These are phyloP conservation scores for Lactarius sp. DNA, from an alignment of 768 basidiomycete genomes.

Conservation along the genomic window DNA sequence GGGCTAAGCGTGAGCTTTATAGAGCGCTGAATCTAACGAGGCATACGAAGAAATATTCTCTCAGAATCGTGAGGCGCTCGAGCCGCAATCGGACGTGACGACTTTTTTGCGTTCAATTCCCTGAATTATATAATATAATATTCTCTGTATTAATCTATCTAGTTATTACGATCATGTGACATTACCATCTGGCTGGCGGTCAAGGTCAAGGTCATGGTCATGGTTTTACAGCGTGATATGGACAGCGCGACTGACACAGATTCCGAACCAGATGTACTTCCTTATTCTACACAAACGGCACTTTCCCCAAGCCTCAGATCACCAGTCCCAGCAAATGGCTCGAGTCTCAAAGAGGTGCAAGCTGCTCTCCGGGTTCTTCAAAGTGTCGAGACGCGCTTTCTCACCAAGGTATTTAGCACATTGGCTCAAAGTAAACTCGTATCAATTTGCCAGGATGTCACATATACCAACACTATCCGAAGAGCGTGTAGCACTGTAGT, in stretches of 20 bases:
- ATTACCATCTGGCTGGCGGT: no score
- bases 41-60: slow-evolving; percentile 64
- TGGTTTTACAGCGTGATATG: neutral
- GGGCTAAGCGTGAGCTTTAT: slow-evolving; percentile 18
- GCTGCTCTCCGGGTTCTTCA: neutral
- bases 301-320: slow-evolving; percentile 3
- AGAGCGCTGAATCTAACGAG: slow-evolving; percentile 56
- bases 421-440: slow-evolving; percentile 18
- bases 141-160: neutral
- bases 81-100: slow-evolving; percentile 52
- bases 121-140: slow-evolving; percentile 24
- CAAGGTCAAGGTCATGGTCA: no score
- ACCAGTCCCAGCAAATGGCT: neutral
- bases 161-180: neutral
- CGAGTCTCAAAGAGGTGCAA: neutral
- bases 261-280: slow-evolving; percentile 29
- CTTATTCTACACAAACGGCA: slow-evolving; percentile 16
- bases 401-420: slow-evolving; percentile 9
- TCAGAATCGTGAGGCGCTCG: slow-evolving; percentile 43
- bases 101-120: slow-evolving; percentile 43
- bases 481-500: slow-evolving; percentile 5
- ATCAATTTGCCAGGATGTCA: slow-evolving; percentile 11
- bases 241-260: slow-evolving; percentile 57
- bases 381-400: slow-evolving; percentile 1
- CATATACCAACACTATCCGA: slow-evolving; percentile 12